phyloP scores from a whole-genome alignment of 108 stramenopile species.

The Phaeodactylum tricornutum region DNA sequence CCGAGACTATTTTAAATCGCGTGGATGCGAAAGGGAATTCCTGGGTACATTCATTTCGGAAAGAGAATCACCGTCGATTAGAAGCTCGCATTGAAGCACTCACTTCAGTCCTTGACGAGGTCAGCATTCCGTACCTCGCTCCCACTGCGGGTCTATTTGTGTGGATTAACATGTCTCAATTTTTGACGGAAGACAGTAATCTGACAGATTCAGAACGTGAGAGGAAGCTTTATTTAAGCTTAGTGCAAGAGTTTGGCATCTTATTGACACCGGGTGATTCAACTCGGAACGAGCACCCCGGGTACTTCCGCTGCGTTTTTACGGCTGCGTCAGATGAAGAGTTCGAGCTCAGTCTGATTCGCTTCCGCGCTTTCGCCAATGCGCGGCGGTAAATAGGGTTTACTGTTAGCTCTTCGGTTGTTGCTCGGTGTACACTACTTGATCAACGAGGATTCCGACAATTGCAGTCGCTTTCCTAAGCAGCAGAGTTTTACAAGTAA shows the following conservation, averaged over 20 bases:
- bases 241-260: slow-evolving; percentile 69
- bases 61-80: slow-evolving; percentile 41
- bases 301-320: slow-evolving; percentile 84
- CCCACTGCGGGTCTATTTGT: slow-evolving; percentile 69
- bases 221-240: slow-evolving; percentile 51
- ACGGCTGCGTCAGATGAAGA: slow-evolving; percentile 71
- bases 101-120: slow-evolving; percentile 37
- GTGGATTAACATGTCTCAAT: slow-evolving; percentile 78
- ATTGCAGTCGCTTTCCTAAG: too few species aligned
- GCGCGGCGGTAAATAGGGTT: too few species aligned
- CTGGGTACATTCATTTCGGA: slow-evolving; percentile 47
- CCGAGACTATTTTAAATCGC: slow-evolving; percentile 42
- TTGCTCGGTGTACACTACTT: too few species aligned
- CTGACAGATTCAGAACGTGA: slow-evolving; percentile 40
- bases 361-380: slow-evolving; percentile 41
- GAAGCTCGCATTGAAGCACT: slow-evolving; percentile 40
- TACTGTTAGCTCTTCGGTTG: too few species aligned
- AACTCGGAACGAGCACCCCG: slow-evolving; percentile 72
- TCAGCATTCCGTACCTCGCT: slow-evolving; percentile 48
- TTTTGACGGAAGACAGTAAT: slow-evolving; percentile 36
- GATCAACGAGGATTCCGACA: too few species aligned
- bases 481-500: too few species aligned
- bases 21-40: not conserved
- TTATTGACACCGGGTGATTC: slow-evolving; percentile 75
- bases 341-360: slow-evolving; percentile 55